Evolutionary conservation across 139 green algal genomes (phyloP).

Genomic region (Diplosphaera chodatii): DNA sequence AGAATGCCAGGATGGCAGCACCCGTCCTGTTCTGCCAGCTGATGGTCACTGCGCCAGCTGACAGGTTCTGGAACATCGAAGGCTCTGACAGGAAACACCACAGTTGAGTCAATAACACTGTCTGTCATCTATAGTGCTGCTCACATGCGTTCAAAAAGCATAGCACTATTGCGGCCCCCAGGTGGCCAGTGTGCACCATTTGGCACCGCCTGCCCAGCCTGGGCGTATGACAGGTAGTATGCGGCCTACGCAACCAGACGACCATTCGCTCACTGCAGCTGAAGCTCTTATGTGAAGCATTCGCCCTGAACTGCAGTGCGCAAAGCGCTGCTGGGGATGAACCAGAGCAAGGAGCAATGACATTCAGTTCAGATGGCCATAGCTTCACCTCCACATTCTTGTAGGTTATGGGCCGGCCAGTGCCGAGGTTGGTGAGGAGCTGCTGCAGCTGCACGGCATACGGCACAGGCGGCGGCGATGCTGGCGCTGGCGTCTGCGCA

Average conservation of each 20-base stretch:
- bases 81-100: no score
- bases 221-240: neutral
- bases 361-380: no score
- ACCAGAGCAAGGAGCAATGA: no score
- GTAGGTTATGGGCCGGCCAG: neutral
- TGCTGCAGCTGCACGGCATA: neutral
- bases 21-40: neutral
- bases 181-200: neutral
- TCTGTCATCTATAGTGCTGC: neutral
- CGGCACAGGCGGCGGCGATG: no score
- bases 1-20: neutral
- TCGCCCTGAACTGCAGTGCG: no score
- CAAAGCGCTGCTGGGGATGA: no score
- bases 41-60: neutral
- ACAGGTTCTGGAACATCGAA: neutral
- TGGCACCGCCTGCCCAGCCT: neutral
- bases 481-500: no score
- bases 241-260: no score
- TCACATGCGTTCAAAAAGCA: neutral
- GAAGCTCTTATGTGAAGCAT: no score
- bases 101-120: no score
- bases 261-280: no score
- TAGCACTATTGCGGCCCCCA: no score
- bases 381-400: neutral
- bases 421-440: neutral